Base-by-base conservation (phyloP, 2,329 filamentous ascomycete species). In the Clarireedia homoeocarpa region DNA sequence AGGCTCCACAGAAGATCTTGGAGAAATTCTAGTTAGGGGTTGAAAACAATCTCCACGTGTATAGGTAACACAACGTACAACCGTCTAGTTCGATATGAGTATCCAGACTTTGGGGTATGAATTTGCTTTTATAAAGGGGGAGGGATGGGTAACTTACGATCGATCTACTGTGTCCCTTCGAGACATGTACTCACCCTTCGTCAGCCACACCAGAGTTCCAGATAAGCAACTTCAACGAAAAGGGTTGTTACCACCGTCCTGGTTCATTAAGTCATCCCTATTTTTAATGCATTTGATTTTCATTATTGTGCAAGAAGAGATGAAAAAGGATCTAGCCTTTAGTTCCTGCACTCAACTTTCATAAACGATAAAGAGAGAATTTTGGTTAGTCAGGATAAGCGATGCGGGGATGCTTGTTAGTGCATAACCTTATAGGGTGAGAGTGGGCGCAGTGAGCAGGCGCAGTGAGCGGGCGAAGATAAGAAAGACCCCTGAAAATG, bases 361-460 rank as follows among this genome's bases (percentile, higher is more conserved):
- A 34, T 34, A 34, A 34, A 44, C 24, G 50, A 36, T 52, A 34
- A 34, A 45, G 24, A 14, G 23, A 15, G 24, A n/a, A 15, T 23
- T 50, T 17, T 36, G 53, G 46, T 42, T 48, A 36, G 26, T 36
- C 23, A 42, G 44, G 53, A 55, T 55, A 55, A 55, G 46, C 14
- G 42, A 50, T 55, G 36, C 10, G 53, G 36, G 50, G 45, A 44
- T 44, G 26, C 46, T 55, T 23, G n/a, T 24, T 50, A 45, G 47
- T 55, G 46, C 34, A 27, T 44, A 20, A 42, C 23, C 17, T 34
- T 34, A 34, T 14, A 34, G 30, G 30, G 30, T 34, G 27, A 9
- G 30, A 12, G 30, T 34, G 30, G 30, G 3, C 30, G 30, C 30
- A 34, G 20, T 12, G 12, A 20, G 20, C 20, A 3, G 30, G 30